These are phyloP conservation scores for Cenchrus fungigraminus DNA, from an alignment of 176 grass and related monocot genomes.

Conservation along the genomic window DNA sequence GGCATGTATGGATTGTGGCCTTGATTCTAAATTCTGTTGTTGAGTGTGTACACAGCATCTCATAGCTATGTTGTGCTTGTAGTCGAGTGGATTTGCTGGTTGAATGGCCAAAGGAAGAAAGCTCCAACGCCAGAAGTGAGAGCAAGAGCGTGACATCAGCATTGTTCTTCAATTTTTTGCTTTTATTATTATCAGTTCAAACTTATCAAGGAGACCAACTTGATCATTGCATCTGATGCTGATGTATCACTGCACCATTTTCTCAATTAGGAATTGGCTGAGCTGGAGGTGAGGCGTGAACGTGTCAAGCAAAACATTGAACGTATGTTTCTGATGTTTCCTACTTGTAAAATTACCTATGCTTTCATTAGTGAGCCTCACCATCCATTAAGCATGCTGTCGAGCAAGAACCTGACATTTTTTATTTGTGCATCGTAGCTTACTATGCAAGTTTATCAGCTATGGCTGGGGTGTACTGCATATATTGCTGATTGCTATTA, in stretches of 20 bases:
- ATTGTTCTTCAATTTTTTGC: background rate
- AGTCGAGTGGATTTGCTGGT: constrained; percentile 99
- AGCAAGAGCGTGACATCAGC: background rate
- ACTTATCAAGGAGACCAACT: background rate
- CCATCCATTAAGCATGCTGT: background rate
- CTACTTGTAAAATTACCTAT: background rate
- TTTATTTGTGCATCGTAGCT: background rate
- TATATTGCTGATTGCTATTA: background rate
- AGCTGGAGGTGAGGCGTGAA: constrained; percentile 77
- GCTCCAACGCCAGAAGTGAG: constrained; percentile 81
- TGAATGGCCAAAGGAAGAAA: constrained; percentile 95
- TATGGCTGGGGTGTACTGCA: background rate
- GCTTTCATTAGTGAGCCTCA: background rate
- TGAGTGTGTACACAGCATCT: constrained; percentile 6
- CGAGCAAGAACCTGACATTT: background rate
- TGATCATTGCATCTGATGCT: constrained; percentile 26
- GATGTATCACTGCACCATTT: constrained; percentile 9
- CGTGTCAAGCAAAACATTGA: constrained; percentile 81
- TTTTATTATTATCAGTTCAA: background rate
- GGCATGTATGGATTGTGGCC: constrained; percentile 51
- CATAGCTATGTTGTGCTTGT: constrained; percentile 41
- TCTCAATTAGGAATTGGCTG: constrained; percentile 68
- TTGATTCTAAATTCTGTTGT: constrained; percentile 27
- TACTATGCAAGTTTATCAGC: background rate
- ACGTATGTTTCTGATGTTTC: constrained; percentile 51